A percentile compares a stretch with the other conserved stretches of the same genome.
Evolutionary conservation across 2,329 filamentous ascomycete genomes (phyloP).

Genomic region (Colletotrichum spaethianum): DNA sequence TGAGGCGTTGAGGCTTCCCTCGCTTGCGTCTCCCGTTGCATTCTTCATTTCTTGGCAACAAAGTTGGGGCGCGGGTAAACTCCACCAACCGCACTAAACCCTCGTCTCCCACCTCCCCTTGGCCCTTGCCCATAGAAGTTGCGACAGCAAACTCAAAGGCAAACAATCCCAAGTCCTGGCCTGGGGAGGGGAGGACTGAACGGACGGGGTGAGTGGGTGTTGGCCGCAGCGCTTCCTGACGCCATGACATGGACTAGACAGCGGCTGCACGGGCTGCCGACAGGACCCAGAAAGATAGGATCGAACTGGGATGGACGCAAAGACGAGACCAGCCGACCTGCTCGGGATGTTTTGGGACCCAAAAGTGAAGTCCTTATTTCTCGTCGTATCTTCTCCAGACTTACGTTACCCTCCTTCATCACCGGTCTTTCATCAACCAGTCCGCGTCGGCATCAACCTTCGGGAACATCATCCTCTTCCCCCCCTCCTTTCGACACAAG

Average conservation of each 20-base stretch:
- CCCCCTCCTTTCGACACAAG: neutral
- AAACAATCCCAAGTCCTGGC: neutral
- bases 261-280: conserved; percentile 31
- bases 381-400: neutral
- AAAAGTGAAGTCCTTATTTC: neutral
- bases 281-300: conserved; percentile 7
- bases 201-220: neutral
- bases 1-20: neutral
- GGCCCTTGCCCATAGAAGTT: neutral
- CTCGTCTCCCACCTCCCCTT: too few species aligned
- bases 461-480: conserved; percentile 10
- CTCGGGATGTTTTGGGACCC: neutral
- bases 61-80: neutral
- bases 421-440: conserved; percentile 6
- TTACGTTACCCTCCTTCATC: neutral
- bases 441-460: conserved; percentile 5
- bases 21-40: neutral
- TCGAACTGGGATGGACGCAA: conserved; percentile 9
- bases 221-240: conserved; percentile 30
- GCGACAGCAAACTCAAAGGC: neutral
- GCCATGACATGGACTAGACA: conserved; percentile 37
- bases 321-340: neutral
- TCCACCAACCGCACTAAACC: neutral
- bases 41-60: conserved; percentile 1
- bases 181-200: neutral